Conservation (phyloP, 2,329 filamentous ascomycete species). For the Aspergillus pseudoglaucus region DNA sequence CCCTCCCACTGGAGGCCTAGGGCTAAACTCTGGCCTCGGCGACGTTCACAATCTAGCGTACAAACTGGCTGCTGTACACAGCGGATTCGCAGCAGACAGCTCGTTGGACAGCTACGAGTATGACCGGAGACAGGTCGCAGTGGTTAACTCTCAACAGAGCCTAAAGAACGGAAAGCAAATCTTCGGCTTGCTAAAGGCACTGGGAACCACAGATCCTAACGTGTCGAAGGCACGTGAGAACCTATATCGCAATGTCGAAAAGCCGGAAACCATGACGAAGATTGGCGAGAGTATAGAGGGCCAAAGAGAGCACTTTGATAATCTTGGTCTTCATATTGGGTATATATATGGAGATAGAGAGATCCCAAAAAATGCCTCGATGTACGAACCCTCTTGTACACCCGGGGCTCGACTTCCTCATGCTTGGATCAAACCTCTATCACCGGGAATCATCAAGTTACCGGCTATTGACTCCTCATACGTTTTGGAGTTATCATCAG, state of each 20-base stretch:
- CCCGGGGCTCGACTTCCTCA: conserved; percentile 38
- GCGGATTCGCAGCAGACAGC: conserved; percentile 18
- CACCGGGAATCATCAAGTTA: neutral
- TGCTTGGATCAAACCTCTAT: conserved; percentile 27
- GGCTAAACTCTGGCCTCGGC: conserved; percentile 48
- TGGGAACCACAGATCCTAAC: conserved; percentile 28
- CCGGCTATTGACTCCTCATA: conserved; percentile 30
- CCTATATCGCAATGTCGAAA: conserved; percentile 22
- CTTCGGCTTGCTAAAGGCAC: conserved; percentile 34
- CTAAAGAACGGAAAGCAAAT: conserved; percentile 42
- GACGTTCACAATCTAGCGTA: conserved; percentile 46
- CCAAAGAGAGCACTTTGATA: conserved; percentile 40
- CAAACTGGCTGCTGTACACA: conserved; percentile 34
- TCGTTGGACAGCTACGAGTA: conserved; percentile 33
- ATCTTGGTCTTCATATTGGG: conserved; percentile 40
- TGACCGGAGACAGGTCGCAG: conserved; percentile 35
- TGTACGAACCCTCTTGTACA: conserved; percentile 31
- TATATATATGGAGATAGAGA: conserved; percentile 35
- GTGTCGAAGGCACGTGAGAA: conserved; percentile 20
- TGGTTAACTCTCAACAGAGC: conserved; percentile 37
- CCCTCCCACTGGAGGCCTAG: conserved; percentile 48
- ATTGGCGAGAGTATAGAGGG: conserved; percentile 23
- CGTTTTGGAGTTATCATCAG: conserved; percentile 22
- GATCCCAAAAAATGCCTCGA: conserved; percentile 32
- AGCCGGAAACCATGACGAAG: conserved; percentile 13